Evolutionary conservation across 1,284 basidiomycete species (phyloP), one percentile per base, ranked within the genome.

Genomic region (Apiotrichum mycotoxinovorans): DNA sequence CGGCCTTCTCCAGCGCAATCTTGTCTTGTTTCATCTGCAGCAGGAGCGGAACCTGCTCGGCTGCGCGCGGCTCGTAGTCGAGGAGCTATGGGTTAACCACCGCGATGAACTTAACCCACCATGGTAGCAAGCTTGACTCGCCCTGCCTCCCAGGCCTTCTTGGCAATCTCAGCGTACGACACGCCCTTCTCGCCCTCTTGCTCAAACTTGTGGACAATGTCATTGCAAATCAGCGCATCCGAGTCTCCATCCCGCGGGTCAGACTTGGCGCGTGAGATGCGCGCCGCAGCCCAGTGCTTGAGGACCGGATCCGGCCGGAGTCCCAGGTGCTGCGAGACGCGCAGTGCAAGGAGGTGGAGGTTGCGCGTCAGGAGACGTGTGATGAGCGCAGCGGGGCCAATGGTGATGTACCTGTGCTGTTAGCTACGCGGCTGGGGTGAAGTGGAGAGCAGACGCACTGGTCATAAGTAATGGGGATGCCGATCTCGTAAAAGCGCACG

Each of bases 241-340:
- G 83, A 85, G 35, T 79, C 80, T 3, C 65, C 68, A 9, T 82
- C 68, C 18, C 66, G 57, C 2, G 64, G 73, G 51, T 83, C 80
- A 4, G 81, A 81, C 63, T 85, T 83, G 10, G 89, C 85, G 9
- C 84, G 83, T 26, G 85, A 76, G 56, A 98, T 94, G 75, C 96
- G 95, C 8, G 90, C 88, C 58, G 86, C 87, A 0, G 96, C 94
- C 96, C 96, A 98, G 72, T 98, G 95, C 66, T 88, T 90, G 44
- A 98, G 80, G 0, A 98, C 92, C 0, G 85, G 82, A 61, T 94
- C 89, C 0, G 91, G 88, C 27, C 89, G 87, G 23, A 97, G 80
- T 8, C 83, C 83, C 17, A 98, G 83, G 76, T 86, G 91, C 11
- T 85, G 83, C 1, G 93, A 93, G 61, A 98, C 87, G n/a, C 91